phyloP scores from a whole-genome alignment of 495 filamentous ascomycete species.

The Cercophora scortea region DNA sequence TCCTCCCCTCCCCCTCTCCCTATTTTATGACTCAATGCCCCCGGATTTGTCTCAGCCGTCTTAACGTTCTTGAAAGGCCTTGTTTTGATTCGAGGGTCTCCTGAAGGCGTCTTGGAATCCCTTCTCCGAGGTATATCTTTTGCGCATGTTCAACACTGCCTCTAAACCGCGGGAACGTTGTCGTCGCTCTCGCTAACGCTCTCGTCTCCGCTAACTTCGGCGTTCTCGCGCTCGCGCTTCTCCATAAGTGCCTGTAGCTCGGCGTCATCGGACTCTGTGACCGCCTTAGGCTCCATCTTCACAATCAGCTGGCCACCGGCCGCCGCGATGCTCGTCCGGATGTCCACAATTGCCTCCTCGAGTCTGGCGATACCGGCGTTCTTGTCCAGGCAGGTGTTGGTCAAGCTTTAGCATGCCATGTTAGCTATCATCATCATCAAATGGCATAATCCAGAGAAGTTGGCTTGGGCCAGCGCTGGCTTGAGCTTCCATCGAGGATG shows the following conservation, averaged over 20 bases:
- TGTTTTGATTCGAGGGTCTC: too few species aligned
- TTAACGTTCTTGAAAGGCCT: not conserved
- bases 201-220: conserved; percentile 93
- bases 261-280: conserved; percentile 96
- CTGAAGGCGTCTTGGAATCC: not conserved
- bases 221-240: conserved; percentile 96
- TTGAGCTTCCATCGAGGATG: conserved; percentile 2
- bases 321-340: conserved; percentile 64
- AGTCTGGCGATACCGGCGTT: conserved; percentile 70
- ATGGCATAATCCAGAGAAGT: not conserved
- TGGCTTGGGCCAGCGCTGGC: not conserved
- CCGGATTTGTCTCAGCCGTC: not conserved
- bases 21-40: too few species aligned
- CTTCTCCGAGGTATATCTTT: not conserved
- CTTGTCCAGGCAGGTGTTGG: conserved; percentile 92
- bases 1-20: too few species aligned
- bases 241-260: conserved; percentile 97
- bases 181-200: conserved; percentile 90
- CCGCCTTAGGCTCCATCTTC: conserved; percentile 97
- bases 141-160: not conserved
- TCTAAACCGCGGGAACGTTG: conserved; percentile 44
- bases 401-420: conserved; percentile 35
- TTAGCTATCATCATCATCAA: not conserved
- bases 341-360: conserved; percentile 80
- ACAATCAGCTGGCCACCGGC: conserved; percentile 73